Evolutionary conservation across 2,329 filamentous ascomycete species (phyloP).

Genomic region (Colletotrichum sidae): DNA sequence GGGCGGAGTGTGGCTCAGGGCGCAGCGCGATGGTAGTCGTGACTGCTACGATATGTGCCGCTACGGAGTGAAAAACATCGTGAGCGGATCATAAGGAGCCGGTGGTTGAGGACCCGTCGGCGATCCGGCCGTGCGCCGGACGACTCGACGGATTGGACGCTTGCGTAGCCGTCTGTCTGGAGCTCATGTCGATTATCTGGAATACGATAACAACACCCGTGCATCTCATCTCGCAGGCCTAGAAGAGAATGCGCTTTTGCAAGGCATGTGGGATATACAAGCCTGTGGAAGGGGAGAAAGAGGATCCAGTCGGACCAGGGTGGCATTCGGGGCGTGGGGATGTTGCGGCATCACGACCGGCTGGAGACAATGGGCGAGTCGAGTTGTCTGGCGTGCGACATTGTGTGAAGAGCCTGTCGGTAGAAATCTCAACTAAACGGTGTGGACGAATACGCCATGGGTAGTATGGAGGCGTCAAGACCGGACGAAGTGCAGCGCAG

Average conservation of each 20-base stretch:
- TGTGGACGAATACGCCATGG: no score
- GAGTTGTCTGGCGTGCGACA: constrained; percentile 23
- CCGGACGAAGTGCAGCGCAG: constrained; percentile 12
- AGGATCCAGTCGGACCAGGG: constrained; percentile 15
- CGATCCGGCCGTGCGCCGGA: constrained; percentile 33
- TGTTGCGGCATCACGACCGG: constrained; percentile 25
- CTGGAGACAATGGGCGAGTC: constrained; percentile 24
- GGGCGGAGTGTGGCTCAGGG: constrained; percentile 4
- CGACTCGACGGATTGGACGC: constrained; percentile 31
- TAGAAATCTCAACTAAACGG: no score
- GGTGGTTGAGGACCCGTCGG: constrained; percentile 13
- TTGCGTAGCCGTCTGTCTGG: constrained; percentile 27
- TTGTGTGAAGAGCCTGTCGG: no score
- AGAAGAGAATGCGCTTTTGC: constrained; percentile 9
- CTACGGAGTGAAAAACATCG: constrained; percentile 16
- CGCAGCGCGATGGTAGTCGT: constrained; percentile 22
- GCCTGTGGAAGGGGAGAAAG: constrained; percentile 6
- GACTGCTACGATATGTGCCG: constrained; percentile 25
- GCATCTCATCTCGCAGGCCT: constrained; percentile 30
- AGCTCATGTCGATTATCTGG: constrained; percentile 23
- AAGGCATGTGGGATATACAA: constrained; percentile 22
- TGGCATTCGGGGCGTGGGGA: constrained; percentile 27
- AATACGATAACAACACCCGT: constrained; percentile 30
- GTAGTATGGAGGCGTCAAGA: background rate
- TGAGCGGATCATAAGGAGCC: background rate